phyloP scores from a whole-genome alignment of 2,329 filamentous ascomycete species.

The Neofusicoccum kwambonambiense region DNA sequence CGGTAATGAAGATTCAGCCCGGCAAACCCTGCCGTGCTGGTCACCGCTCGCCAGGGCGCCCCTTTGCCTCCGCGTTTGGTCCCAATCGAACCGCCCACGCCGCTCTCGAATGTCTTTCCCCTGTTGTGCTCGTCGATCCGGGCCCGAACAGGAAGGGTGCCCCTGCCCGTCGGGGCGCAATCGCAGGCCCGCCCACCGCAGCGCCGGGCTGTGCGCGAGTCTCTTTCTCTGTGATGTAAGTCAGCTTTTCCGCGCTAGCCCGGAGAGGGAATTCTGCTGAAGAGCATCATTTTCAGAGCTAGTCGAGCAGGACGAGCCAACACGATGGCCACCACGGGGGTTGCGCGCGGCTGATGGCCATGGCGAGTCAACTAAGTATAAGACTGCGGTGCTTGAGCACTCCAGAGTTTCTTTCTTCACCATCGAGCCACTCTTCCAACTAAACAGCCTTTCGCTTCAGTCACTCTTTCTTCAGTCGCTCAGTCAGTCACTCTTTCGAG shows the following conservation, averaged over 20 bases:
- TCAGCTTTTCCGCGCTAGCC: background rate
- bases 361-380: conserved; percentile 16
- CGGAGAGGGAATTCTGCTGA: conserved; percentile 2
- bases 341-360: background rate
- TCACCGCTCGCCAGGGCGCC: conserved; percentile 9
- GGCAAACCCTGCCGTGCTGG: conserved; percentile 3
- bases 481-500: conserved; percentile 12
- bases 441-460: conserved; percentile 16
- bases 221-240: conserved; percentile 2
- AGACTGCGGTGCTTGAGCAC: conserved; percentile 8
- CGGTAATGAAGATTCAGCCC: background rate
- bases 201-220: conserved; percentile 1
- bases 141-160: background rate
- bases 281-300: conserved; percentile 16
- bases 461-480: conserved; percentile 15
- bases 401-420: conserved; percentile 14
- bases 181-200: conserved; percentile 5
- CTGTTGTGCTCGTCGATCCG: conserved; percentile 8
- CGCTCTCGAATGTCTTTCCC: background rate
- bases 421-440: conserved; percentile 17
- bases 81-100: background rate
- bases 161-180: background rate
- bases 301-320: conserved; percentile 1
- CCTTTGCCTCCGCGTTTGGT: conserved; percentile 2
- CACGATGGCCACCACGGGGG: conserved; percentile 8